Conservation (phyloP, 2,329 filamentous ascomycete genomes). For the Aureobasidium leucospermi region DNA sequence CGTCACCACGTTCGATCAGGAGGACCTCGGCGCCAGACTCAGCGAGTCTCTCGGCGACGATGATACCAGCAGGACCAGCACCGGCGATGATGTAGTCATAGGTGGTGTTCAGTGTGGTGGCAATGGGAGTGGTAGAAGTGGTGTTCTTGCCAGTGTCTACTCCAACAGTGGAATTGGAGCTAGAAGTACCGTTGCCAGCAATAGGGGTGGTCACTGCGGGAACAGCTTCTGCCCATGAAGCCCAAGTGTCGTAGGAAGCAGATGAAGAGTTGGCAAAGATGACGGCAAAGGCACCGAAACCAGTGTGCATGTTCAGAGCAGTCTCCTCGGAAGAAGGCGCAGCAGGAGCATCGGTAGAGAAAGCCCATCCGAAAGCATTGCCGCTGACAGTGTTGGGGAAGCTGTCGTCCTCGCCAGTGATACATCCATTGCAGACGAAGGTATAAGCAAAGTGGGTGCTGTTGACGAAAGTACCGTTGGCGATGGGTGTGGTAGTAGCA, state of each 20-base stretch:
- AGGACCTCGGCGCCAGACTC: slow-evolving; percentile 47
- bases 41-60: slow-evolving; percentile 45
- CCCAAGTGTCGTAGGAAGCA: slow-evolving; percentile 13
- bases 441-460: slow-evolving; percentile 47
- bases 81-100: slow-evolving; percentile 36
- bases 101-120: slow-evolving; percentile 5
- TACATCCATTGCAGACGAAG: slow-evolving; percentile 41
- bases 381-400: slow-evolving; percentile 11
- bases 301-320: slow-evolving; percentile 12
- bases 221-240: background rate
- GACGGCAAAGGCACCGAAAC: slow-evolving; percentile 12
- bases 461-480: slow-evolving; percentile 47
- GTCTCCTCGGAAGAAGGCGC: background rate
- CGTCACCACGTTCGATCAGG: slow-evolving; percentile 45
- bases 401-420: slow-evolving; percentile 17
- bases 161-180: background rate
- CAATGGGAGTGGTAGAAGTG: background rate
- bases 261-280: slow-evolving; percentile 11
- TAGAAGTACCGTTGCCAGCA: background rate
- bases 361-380: slow-evolving; percentile 17
- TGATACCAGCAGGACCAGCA: slow-evolving; percentile 48
- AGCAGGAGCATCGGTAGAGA: slow-evolving; percentile 4
- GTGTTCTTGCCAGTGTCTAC: background rate
- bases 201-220: background rate
- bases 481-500: slow-evolving; percentile 38